Evolutionary conservation across 306 rosid species (phyloP), one percentile per base, ranked within the genome.

Genomic region (Malus domestica): DNA sequence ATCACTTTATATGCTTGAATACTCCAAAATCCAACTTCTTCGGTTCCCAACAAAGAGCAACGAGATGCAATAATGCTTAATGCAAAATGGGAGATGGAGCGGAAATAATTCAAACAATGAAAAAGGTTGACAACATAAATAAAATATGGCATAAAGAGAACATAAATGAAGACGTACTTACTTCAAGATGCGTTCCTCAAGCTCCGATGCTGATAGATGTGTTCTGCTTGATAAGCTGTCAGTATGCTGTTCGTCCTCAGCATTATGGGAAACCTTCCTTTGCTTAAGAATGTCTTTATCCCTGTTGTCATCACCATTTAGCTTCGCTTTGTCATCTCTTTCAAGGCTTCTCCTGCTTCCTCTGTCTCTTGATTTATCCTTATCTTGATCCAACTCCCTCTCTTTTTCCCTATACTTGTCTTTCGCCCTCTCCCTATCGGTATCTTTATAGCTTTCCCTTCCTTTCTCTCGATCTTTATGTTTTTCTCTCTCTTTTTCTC

Each of bases 171-270:
- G 54, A 63, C 62, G 13, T 42, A 82, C 89, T 86, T 76, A 90
- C 98, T 74, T 92, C 79, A 84, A 51, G 60, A 94, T 88, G 79
- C 97, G 98, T 62, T 79, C 88, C 83, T 83, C 93, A 54, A 94
- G 87, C 85, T 86, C 90, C 23, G 80, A 61, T 59, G 92, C 52
- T 20, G 85, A 82, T 51, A 80, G 22, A 23, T 78, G 86, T 38
- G 63, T 67, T 63, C 82, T 73, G 42, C 79, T 72, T 45, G 76
- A 68, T 33, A 78, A 63, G 18, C 86, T 72, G 27, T 85, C 89
- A 46, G 82, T 71, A 77, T 76, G 78, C 44, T 63, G 85, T 67
- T 84, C 91, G 74, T 46, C 79, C 44, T 78, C 78, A 14, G 78
- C 45, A 27, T 74, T 66, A 65, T 77, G 79, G 60, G 85, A 78